Evolutionary conservation across 75 land plant genomes (phyloP).

Genomic region (Selaginella moellendorffii): DNA sequence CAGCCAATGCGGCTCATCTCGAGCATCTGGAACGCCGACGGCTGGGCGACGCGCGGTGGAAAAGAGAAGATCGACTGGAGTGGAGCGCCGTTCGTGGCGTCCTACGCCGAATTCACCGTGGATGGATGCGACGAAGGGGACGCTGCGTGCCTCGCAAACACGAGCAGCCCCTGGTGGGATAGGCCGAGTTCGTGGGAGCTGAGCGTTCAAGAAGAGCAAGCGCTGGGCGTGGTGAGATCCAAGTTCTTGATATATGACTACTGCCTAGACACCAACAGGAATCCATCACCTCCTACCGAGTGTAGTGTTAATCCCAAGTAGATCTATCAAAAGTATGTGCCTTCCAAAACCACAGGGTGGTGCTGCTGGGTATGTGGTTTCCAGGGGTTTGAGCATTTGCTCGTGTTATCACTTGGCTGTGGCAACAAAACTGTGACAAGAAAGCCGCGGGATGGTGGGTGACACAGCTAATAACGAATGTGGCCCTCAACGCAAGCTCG

Average conservation of each 20-base stretch:
- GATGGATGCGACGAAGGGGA: slow-evolving; percentile 33
- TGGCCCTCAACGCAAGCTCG: too few species aligned
- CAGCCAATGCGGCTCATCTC: slow-evolving; percentile 68
- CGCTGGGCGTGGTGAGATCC: neutral
- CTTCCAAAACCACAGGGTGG: too few species aligned
- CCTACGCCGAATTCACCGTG: slow-evolving; percentile 52
- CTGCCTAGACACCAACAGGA: neutral
- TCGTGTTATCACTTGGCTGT: too few species aligned
- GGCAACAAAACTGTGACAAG: too few species aligned
- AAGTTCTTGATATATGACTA: neutral
- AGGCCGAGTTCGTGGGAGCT: neutral
- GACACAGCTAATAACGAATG: too few species aligned
- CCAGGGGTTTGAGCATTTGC: too few species aligned
- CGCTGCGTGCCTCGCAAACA: neutral
- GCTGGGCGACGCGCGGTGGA: slow-evolving; percentile 86
- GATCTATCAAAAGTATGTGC: too few species aligned
- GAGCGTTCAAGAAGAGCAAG: neutral
- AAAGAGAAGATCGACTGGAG: slow-evolving; percentile 64
- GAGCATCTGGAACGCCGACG: slow-evolving; percentile 69
- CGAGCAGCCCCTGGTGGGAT: neutral
- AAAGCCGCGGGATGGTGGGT: too few species aligned
- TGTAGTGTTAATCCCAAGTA: too few species aligned
- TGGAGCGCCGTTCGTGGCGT: slow-evolving; percentile 53
- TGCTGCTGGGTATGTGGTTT: too few species aligned
- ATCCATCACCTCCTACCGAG: neutral